phyloP scores from a whole-genome alignment of 192 early-diverging fungal genomes.

The Coemansia sp. region DNA sequence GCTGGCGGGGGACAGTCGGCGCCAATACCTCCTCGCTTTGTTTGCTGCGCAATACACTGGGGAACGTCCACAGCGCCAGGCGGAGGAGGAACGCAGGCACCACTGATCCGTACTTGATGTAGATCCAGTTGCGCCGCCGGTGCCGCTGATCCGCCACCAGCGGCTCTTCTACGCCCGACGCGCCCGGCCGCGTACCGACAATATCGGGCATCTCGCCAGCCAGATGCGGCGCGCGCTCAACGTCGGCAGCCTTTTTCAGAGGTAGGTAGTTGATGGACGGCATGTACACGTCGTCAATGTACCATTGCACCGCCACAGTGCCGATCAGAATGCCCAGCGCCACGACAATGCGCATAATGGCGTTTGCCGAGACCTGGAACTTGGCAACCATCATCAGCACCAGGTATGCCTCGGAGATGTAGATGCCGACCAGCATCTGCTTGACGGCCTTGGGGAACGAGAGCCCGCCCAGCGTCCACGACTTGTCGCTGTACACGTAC shows the following conservation, averaged over 20 bases:
- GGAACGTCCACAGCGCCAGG: constrained; percentile 14
- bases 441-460: constrained; percentile 63
- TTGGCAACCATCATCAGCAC: constrained; percentile 69
- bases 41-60: background rate
- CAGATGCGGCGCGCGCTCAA: constrained; percentile 29
- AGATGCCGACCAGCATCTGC: constrained; percentile 68
- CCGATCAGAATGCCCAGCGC: constrained; percentile 51
- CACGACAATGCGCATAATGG: constrained; percentile 49
- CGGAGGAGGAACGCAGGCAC: constrained; percentile 39
- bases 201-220: constrained; percentile 34
- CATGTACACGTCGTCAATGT: constrained; percentile 60
- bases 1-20: background rate
- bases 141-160: background rate
- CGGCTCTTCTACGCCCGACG: background rate
- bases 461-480: constrained; percentile 64
- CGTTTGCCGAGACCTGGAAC: constrained; percentile 49
- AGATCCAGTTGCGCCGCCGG: constrained; percentile 29
- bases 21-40: background rate
- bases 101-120: constrained; percentile 41
- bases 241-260: constrained; percentile 40
- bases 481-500: constrained; percentile 65
- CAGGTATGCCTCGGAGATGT: constrained; percentile 74
- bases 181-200: background rate
- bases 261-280: constrained; percentile 61
- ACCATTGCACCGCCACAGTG: constrained; percentile 55